Conservation (phyloP, 768 basidiomycete genomes). For the Lactarius pseudohatsudake region DNA sequence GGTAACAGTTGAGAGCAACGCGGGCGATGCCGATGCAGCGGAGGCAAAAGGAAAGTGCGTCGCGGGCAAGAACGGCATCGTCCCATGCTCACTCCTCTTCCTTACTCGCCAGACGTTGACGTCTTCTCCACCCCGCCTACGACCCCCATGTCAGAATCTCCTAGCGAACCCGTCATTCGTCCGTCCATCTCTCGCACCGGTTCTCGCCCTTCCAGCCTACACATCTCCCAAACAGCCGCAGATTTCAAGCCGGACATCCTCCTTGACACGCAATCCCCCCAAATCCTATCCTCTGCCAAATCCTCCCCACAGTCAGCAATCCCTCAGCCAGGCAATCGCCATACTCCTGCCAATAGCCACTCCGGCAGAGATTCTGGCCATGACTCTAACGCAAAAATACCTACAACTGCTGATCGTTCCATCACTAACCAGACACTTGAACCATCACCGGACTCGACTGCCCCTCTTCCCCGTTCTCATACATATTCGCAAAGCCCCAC, state of each 20-base stretch:
- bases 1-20: too few species aligned
- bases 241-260: conserved; percentile 40
- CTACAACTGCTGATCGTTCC: background rate
- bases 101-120: conserved; percentile 38
- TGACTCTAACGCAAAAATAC: background rate
- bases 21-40: background rate
- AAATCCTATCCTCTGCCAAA: conserved; percentile 17
- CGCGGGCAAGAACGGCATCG: background rate
- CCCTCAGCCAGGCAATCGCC: background rate
- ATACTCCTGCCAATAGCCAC: background rate
- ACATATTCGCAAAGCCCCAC: conserved; percentile 37
- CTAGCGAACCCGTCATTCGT: conserved; percentile 32
- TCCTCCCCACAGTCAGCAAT: background rate
- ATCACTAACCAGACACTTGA: conserved; percentile 11
- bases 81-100: conserved; percentile 14
- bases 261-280: conserved; percentile 39
- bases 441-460: conserved; percentile 4
- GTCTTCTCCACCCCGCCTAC: conserved; percentile 47
- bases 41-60: background rate
- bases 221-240: conserved; percentile 34
- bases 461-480: conserved; percentile 25
- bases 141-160: conserved; percentile 37
- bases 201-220: conserved; percentile 39
- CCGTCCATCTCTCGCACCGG: conserved; percentile 43
- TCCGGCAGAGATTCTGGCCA: background rate